phyloP scores from a whole-genome alignment of 2,329 filamentous ascomycete species.

The Fusarium tuaranense region DNA sequence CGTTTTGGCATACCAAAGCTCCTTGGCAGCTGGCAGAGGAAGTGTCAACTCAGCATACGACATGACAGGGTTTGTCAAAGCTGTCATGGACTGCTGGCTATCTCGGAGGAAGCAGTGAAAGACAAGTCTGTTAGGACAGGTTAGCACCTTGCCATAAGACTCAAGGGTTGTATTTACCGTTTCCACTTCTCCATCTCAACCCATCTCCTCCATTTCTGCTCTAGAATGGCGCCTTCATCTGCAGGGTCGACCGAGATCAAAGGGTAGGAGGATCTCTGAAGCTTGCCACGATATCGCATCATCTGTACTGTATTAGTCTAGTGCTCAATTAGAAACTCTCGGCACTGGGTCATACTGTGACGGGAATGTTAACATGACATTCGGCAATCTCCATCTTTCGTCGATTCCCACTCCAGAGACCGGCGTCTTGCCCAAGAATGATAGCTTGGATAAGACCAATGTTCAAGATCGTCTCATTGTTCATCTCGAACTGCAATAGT shows the following conservation, averaged over 20 bases:
- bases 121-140: constrained; percentile 59
- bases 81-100: constrained; percentile 74
- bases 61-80: constrained; percentile 72
- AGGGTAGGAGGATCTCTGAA: constrained; percentile 67
- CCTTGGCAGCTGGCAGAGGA: constrained; percentile 70
- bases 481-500: constrained; percentile 59
- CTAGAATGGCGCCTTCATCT: constrained; percentile 67
- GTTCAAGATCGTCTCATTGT: constrained; percentile 59
- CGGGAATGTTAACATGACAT: constrained; percentile 59
- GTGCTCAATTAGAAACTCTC: too few relatives aligned
- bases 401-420: constrained; percentile 66
- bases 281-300: constrained; percentile 68
- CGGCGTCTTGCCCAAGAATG: constrained; percentile 61
- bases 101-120: constrained; percentile 75
- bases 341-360: constrained; percentile 53
- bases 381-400: constrained; percentile 69
- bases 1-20: constrained; percentile 74
- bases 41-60: constrained; percentile 77
- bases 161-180: constrained; percentile 52
- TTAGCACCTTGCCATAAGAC: constrained; percentile 13
- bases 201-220: constrained; percentile 76
- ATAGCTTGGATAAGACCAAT: constrained; percentile 63
- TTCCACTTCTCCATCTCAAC: constrained; percentile 75
- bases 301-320: constrained; percentile 52
- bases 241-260: constrained; percentile 61